Conservation (phyloP, 2,329 filamentous ascomycete genomes). For the Penicillium verrucosum region DNA sequence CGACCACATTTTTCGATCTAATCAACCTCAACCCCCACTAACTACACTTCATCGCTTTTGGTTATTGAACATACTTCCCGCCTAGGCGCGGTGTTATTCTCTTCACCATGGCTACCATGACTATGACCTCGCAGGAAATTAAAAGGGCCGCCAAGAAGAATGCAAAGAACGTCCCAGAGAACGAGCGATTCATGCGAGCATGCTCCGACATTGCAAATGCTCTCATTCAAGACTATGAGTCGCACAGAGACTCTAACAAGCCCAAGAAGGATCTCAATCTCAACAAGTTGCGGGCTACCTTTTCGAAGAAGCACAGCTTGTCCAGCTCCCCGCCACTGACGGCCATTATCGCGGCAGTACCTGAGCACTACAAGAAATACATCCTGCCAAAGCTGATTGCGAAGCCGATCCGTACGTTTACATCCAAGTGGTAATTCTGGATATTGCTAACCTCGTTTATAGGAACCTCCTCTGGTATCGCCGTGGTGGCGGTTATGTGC, state of each 20-base stretch:
- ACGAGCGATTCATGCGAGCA: conserved; percentile 87
- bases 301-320: conserved; percentile 89
- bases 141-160: conserved; percentile 61
- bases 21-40: conserved; percentile 17
- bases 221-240: conserved; percentile 90
- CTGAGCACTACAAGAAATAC: conserved; percentile 99
- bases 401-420: conserved; percentile 77
- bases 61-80: neutral
- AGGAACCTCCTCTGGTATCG: conserved; percentile 94
- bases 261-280: conserved; percentile 86
- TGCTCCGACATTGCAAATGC: conserved; percentile 94
- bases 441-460: conserved; percentile 18
- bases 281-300: conserved; percentile 79
- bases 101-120: conserved; percentile 59
- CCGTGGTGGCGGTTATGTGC: conserved; percentile 98
- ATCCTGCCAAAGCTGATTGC: conserved; percentile 94
- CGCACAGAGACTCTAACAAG: conserved; percentile 67
- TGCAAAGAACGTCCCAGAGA: conserved; percentile 79
- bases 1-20: conserved; percentile 26
- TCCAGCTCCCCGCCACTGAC: conserved; percentile 86
- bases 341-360: conserved; percentile 95
- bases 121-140: conserved; percentile 56
- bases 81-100: conserved; percentile 13
- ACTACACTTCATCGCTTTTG: neutral
- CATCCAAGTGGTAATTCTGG: neutral